Evolutionary conservation across 768 basidiomycete species (phyloP), one percentile per base, ranked within the genome.

Genomic region (Pleurotus djamor): DNA sequence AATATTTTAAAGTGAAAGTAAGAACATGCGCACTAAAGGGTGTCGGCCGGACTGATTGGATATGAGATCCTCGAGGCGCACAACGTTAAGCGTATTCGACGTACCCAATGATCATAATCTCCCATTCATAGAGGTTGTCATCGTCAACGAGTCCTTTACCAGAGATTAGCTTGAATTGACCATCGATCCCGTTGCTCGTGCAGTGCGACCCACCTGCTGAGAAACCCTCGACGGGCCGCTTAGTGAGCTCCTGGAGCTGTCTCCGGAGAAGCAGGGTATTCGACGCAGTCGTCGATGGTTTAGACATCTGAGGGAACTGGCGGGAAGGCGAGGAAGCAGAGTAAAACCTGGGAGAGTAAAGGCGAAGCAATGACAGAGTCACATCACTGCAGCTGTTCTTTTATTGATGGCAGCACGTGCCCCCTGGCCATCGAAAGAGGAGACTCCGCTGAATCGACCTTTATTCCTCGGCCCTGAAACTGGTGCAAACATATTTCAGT

Each of bases 41-140:
- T 96, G 70, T 98, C 96, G 36, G 89, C 83, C 35, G 96, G 94
- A 8, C 96, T 97, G 72, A 0, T 59, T 6, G 61, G 56, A 52
- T 69, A 64, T 67, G 54, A 73, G 63, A 54, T 48, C 41, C 21
- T 38, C 58, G 33, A 52, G 61, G 51, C 57, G 21, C 51, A 48
- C 36, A 37, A 32, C 47, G 52, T n/a, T 59, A 14, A 48, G 35
- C 32, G 57, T 32, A 50, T 49, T 61, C 21, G 49, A 74, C 85
- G 60, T 63, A 96, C 94, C 94, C 94, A 69, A 96, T 96, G 65
- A 97, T 88, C 69, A 97, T 80, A 68, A 98, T 83, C 65, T 97
- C 95, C 97, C 97, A 99, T 77, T 98, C 96, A 60, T 90, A 93
- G 10, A 98, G 76, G 76, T 98, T 96, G 73, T 87, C 83, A 60